These are phyloP conservation scores for Phytopythium aichiense DNA, from an alignment of 352 stramenopile species.

Conservation along the genomic window DNA sequence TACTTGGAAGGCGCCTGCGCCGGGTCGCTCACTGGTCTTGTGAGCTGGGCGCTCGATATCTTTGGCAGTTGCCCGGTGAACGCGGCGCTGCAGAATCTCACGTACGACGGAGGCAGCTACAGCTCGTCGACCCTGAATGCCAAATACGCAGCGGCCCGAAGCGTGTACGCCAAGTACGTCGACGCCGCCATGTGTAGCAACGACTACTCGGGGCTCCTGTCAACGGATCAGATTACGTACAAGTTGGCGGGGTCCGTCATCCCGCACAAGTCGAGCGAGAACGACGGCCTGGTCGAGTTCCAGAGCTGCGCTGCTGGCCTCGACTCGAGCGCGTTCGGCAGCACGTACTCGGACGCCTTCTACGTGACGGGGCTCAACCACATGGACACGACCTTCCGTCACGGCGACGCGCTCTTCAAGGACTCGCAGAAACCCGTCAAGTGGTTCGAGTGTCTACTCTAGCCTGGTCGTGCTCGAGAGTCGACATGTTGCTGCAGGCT, in stretches of 20 bases:
- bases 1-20: constrained; percentile 30
- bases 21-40: constrained; percentile 15
- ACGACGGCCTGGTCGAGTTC: constrained; percentile 38
- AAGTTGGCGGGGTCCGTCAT: constrained; percentile 13
- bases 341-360: constrained; percentile 24
- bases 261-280: constrained; percentile 29
- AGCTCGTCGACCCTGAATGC: constrained; percentile 13
- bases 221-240: constrained; percentile 19
- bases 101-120: constrained; percentile 25
- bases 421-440: constrained; percentile 31
- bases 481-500: too few relatives aligned
- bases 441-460: constrained; percentile 43
- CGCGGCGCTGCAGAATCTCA: constrained; percentile 21
- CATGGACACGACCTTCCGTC: constrained; percentile 36
- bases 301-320: constrained; percentile 33
- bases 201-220: constrained; percentile 25
- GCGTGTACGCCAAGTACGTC: constrained; percentile 25
- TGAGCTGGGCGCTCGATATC: constrained; percentile 25
- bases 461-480: neutral
- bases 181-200: constrained; percentile 34
- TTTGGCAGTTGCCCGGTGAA: constrained; percentile 40
- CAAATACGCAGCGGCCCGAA: constrained; percentile 23
- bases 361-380: constrained; percentile 48
- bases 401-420: constrained; percentile 25
- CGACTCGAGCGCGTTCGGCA: constrained; percentile 24